Evolutionary conservation across 2,329 filamentous ascomycete species (phyloP).

Genomic region (Botrytis aclada): DNA sequence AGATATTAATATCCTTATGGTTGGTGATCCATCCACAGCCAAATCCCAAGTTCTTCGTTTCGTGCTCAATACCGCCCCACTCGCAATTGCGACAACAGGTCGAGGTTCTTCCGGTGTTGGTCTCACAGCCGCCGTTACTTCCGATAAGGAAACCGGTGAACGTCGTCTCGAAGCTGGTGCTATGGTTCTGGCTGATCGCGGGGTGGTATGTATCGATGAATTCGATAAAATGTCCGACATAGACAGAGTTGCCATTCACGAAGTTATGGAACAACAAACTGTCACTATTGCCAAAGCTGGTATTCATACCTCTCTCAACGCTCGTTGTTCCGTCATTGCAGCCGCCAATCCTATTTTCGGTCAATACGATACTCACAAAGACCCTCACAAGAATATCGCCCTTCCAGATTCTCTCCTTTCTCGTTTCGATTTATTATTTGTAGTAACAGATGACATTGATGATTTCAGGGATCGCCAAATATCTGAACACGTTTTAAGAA

Average conservation of each 20-base stretch:
- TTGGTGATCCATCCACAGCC: conserved; percentile 95
- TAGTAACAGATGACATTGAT: conserved; percentile 97
- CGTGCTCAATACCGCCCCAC: conserved; percentile 91
- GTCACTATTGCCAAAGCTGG: conserved; percentile 98
- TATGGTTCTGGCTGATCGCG: conserved; percentile 96
- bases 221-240: conserved; percentile 99
- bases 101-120: conserved; percentile 95
- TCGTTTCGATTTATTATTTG: conserved; percentile 96
- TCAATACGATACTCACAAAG: conserved; percentile 97
- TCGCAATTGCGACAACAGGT: conserved; percentile 96
- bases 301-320: conserved; percentile 96
- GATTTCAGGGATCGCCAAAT: conserved; percentile 86
- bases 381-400: conserved; percentile 97
- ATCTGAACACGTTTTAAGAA: conserved; percentile 93
- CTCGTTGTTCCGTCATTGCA: conserved; percentile 92
- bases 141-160: conserved; percentile 96
- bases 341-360: conserved; percentile 97
- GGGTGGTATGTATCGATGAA: conserved; percentile 97
- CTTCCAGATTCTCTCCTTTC: conserved; percentile 93
- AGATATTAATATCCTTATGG: conserved; percentile 99
- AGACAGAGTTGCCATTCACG: conserved; percentile 96
- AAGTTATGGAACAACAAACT: conserved; percentile 99
- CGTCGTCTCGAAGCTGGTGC: conserved; percentile 92
- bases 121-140: conserved; percentile 93
- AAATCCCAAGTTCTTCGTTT: conserved; percentile 98